Evolutionary conservation across 345 rosid genomes (phyloP).

Genomic region (Chamaenerion angustifolium): DNA sequence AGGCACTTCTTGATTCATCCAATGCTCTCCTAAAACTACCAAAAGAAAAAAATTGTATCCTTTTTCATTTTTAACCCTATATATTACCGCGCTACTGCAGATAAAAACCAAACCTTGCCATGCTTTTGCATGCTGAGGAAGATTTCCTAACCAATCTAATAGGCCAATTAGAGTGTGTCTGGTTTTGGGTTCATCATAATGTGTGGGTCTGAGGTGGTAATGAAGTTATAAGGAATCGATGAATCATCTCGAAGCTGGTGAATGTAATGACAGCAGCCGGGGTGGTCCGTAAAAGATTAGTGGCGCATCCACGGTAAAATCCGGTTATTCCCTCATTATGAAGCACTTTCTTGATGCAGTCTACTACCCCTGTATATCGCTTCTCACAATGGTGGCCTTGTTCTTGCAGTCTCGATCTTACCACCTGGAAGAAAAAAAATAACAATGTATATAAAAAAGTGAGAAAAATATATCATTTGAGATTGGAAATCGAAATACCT

Average conservation of each 20-base stretch:
- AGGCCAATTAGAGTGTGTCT: too few relatives aligned
- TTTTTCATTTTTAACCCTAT: too few relatives aligned
- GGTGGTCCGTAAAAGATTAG: slow-evolving; percentile 67
- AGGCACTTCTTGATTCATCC: too few relatives aligned
- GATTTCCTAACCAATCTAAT: too few relatives aligned
- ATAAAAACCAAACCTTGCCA: too few relatives aligned
- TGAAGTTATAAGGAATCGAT: slow-evolving; percentile 44
- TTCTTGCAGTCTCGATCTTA: slow-evolving; percentile 83
- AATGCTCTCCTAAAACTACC: too few relatives aligned
- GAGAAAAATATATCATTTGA: too few relatives aligned
- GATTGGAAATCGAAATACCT: slow-evolving; percentile 29
- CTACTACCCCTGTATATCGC: slow-evolving; percentile 53
- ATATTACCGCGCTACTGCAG: too few relatives aligned
- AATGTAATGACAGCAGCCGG: slow-evolving; percentile 86
- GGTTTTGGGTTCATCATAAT: slow-evolving; percentile 14
- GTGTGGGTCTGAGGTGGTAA: slow-evolving; percentile 37
- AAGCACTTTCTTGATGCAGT: slow-evolving; percentile 59
- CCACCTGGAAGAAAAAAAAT: slow-evolving; percentile 31
- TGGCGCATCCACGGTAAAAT: slow-evolving; percentile 85
- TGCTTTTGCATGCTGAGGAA: too few relatives aligned
- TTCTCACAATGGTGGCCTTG: slow-evolving; percentile 76
- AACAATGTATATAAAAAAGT: too few relatives aligned
- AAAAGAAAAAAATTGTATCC: too few relatives aligned
- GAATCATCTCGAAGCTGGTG: slow-evolving; percentile 92
- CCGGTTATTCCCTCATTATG: slow-evolving; percentile 55